Evolutionary conservation across 2,329 filamentous ascomycete genomes (phyloP).

Genomic region (Alternaria conjuncta): DNA sequence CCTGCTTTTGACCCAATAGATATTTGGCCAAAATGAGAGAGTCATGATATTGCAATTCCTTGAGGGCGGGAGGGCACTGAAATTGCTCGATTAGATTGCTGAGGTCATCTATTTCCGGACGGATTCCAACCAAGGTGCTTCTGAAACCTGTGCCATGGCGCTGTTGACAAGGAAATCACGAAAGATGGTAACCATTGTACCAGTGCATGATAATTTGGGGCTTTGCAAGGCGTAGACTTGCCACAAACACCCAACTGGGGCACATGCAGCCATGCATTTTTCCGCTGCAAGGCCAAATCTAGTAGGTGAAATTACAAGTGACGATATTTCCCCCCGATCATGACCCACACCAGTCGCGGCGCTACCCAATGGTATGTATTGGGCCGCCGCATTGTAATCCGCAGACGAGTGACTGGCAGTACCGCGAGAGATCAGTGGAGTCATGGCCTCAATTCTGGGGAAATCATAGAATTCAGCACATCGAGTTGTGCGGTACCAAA

Average conservation of each 20-base stretch:
- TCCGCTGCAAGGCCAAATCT: constrained; percentile 7
- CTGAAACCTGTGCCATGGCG: background rate
- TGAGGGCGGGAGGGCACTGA: background rate
- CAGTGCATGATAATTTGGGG: background rate
- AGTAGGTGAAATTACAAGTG: constrained; percentile 5
- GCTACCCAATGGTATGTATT: constrained; percentile 25
- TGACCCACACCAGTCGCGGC: constrained; percentile 13
- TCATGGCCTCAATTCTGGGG: background rate
- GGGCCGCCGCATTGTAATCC: constrained; percentile 11
- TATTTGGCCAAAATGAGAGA: background rate
- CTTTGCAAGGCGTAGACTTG: constrained; percentile 2
- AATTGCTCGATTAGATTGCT: background rate
- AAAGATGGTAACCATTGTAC: background rate
- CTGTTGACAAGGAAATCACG: background rate
- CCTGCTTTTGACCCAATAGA: background rate
- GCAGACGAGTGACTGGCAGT: background rate
- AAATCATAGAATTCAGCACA: background rate
- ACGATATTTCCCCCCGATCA: constrained; percentile 7
- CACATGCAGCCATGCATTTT: background rate
- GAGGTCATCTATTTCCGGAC: background rate
- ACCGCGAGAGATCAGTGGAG: background rate
- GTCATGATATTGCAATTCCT: background rate
- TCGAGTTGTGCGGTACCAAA: background rate
- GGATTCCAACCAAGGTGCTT: background rate
- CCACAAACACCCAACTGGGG: background rate